phyloP scores from a whole-genome alignment of 2,329 filamentous ascomycete species.

The Diaporthe vaccinii region DNA sequence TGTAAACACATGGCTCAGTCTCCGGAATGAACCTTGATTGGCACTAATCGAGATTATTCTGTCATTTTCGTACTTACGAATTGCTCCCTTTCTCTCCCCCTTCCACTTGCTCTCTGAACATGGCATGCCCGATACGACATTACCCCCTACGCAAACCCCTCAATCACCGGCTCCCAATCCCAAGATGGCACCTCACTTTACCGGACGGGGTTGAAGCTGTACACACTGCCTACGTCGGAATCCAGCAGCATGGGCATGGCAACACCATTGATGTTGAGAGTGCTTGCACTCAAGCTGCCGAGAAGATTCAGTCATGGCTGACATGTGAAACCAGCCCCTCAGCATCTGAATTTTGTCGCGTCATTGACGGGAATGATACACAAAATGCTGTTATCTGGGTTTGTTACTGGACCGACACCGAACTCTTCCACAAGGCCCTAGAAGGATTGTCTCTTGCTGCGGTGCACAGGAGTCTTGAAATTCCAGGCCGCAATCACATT shows the following conservation, averaged over 20 bases:
- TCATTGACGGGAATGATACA: neutral
- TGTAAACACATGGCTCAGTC: neutral
- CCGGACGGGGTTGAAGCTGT: neutral
- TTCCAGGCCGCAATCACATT: neutral
- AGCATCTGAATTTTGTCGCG: neutral
- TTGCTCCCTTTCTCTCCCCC: neutral
- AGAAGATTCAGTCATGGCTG: neutral
- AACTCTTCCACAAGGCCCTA: neutral
- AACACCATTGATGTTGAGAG: neutral
- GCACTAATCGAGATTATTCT: neutral
- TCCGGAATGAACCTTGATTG: neutral
- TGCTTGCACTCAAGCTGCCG: neutral
- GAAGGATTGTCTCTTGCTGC: neutral
- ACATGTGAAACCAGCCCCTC: neutral
- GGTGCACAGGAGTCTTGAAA: neutral
- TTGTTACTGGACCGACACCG: neutral
- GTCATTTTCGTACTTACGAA: neutral
- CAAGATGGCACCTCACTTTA: conserved; percentile 11
- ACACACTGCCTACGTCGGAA: conserved; percentile 1
- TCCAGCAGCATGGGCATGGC: neutral
- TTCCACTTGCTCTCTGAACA: conserved; percentile 7
- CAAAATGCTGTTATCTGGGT: neutral
- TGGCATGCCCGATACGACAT: neutral
- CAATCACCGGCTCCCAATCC: conserved; percentile 6
- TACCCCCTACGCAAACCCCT: conserved; percentile 4